Percentiles rank a stretch among this genome's conserved stretches.
phyloP scores from a whole-genome alignment of 2,329 filamentous ascomycete genomes.

The Aspergillus sojae region DNA sequence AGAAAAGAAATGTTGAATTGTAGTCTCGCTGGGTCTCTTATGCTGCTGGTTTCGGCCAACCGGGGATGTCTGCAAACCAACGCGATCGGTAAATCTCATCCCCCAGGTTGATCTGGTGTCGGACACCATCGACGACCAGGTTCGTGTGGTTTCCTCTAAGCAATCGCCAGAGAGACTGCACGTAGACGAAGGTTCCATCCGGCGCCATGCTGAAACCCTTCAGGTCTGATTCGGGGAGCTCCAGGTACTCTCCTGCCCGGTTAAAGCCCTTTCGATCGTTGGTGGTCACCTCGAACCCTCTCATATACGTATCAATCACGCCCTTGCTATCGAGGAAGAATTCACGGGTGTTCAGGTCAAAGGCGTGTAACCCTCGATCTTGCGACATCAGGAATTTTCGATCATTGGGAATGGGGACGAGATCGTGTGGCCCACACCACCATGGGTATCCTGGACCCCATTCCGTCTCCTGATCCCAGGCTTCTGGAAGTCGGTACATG shows the following conservation, averaged over 20 bases:
- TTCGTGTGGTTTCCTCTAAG: constrained; percentile 26
- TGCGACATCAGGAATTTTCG: constrained; percentile 27
- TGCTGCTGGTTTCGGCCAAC: constrained; percentile 26
- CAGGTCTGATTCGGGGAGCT: constrained; percentile 26
- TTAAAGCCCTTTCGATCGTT: constrained; percentile 24
- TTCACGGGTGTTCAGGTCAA: constrained; percentile 23
- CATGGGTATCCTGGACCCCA: constrained; percentile 27
- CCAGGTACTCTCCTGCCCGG: constrained; percentile 20
- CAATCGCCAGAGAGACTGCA: constrained; percentile 25
- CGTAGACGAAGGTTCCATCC: constrained; percentile 27
- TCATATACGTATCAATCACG: constrained; percentile 23
- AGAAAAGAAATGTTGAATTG: background rate
- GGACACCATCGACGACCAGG: constrained; percentile 21
- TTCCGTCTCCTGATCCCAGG: constrained; percentile 23
- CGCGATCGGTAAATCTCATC: constrained; percentile 31
- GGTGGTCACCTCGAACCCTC: constrained; percentile 28
- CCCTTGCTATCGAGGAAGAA: constrained; percentile 19
- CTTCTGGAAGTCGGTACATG: constrained; percentile 17
- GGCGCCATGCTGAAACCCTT: constrained; percentile 29
- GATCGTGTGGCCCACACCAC: constrained; percentile 29
- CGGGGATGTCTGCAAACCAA: constrained; percentile 27
- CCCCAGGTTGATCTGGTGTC: constrained; percentile 23
- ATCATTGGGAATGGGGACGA: constrained; percentile 28
- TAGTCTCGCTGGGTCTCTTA: background rate
- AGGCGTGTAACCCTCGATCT: constrained; percentile 24